Conservation (phyloP, 2,329 filamentous ascomycete genomes). For the Alternaria postmessia region DNA sequence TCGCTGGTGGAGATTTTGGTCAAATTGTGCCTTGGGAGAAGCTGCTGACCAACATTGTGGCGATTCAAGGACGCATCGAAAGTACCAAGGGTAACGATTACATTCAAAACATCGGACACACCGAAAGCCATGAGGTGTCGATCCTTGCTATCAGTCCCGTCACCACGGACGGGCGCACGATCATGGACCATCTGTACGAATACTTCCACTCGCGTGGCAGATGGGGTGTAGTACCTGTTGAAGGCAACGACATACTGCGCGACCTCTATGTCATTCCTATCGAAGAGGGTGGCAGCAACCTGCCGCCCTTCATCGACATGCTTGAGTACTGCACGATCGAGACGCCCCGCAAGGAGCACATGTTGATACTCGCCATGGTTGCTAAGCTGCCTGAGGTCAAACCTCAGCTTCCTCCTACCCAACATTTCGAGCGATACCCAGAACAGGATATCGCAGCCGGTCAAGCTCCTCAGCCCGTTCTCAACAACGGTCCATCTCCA, state of each 20-base stretch:
- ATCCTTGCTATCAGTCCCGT: slow-evolving; percentile 75
- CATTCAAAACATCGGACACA: slow-evolving; percentile 84
- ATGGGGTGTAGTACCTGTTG: slow-evolving; percentile 77
- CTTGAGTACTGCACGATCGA: slow-evolving; percentile 86
- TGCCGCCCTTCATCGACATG: slow-evolving; percentile 88
- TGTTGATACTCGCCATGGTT: slow-evolving; percentile 85
- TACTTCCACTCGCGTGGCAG: slow-evolving; percentile 85
- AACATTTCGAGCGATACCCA: slow-evolving; percentile 36
- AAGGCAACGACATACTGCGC: slow-evolving; percentile 78
- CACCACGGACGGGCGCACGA: slow-evolving; percentile 64
- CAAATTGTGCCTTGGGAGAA: slow-evolving; percentile 74
- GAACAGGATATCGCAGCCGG: slow-evolving; percentile 21
- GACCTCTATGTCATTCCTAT: slow-evolving; percentile 93
- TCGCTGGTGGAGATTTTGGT: slow-evolving; percentile 82
- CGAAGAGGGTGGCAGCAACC: slow-evolving; percentile 69
- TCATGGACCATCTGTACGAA: slow-evolving; percentile 79
- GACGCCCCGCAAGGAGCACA: slow-evolving; percentile 72
- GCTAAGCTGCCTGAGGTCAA: slow-evolving; percentile 59
- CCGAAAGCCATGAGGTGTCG: slow-evolving; percentile 81
- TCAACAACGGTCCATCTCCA: slow-evolving; percentile 36
- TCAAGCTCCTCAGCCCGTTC: slow-evolving; percentile 28
- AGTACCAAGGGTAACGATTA: slow-evolving; percentile 88
- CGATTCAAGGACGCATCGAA: slow-evolving; percentile 81
- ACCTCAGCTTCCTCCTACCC: slow-evolving; percentile 38
- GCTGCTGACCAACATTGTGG: slow-evolving; percentile 74